phyloP scores from a whole-genome alignment of 371 early-diverging fungal genomes.

The Lichtheimia hyalospora region DNA sequence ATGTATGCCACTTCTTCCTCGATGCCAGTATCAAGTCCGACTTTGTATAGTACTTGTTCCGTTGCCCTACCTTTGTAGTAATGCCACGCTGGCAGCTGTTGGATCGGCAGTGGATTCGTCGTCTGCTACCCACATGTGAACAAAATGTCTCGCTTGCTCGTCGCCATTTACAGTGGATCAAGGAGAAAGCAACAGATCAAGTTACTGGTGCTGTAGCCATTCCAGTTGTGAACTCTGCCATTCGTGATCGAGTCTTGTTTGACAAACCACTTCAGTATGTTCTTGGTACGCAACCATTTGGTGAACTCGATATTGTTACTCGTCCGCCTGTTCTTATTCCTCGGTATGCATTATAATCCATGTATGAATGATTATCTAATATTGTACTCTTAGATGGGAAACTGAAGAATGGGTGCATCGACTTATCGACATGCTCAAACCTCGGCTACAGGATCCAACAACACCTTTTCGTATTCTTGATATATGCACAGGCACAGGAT shows the following conservation, averaged over 20 bases:
- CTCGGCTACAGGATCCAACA: not conserved
- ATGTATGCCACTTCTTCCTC: too few relatives aligned
- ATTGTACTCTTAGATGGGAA: constrained; percentile 67
- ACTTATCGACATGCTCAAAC: constrained; percentile 41
- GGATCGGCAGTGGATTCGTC: constrained; percentile 20
- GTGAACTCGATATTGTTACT: constrained; percentile 70
- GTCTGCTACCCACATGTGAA: constrained; percentile 30
- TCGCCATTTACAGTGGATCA: constrained; percentile 38
- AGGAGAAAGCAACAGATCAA: constrained; percentile 23
- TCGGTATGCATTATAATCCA: constrained; percentile 42
- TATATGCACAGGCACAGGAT: constrained; percentile 87
- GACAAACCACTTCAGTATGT: constrained; percentile 89
- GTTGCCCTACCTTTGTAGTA: not conserved
- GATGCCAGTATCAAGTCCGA: too few relatives aligned
- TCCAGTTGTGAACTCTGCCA: constrained; percentile 23
- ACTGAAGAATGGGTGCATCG: constrained; percentile 88
- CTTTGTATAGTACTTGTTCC: too few relatives aligned
- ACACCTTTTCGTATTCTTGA: constrained; percentile 72
- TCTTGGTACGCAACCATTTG: constrained; percentile 83
- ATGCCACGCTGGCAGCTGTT: constrained; percentile 12
- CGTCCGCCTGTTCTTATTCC: constrained; percentile 84
- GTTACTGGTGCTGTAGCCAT: not conserved
- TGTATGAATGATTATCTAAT: not conserved
- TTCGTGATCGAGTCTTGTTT: constrained; percentile 51
- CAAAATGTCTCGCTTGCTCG: constrained; percentile 26